phyloP scores from a whole-genome alignment of 139 green algal genomes.

The Closterium sp. region DNA sequence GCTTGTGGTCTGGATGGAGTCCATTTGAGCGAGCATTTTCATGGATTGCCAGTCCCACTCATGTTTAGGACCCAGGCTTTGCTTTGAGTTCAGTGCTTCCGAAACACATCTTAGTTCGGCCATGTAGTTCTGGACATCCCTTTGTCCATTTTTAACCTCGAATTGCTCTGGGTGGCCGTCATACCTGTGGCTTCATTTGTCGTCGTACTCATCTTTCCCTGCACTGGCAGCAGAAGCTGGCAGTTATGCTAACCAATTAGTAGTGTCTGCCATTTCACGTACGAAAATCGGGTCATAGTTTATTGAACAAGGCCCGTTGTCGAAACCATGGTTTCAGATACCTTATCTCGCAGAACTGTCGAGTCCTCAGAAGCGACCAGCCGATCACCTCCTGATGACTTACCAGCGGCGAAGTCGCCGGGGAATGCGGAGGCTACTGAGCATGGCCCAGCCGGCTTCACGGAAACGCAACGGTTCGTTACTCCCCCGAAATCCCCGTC shows the following conservation, averaged over 20 bases:
- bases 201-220: background rate
- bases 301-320: background rate
- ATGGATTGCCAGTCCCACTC: too few species aligned
- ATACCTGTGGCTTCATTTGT: too few species aligned
- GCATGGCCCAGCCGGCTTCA: background rate
- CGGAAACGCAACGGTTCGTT: background rate
- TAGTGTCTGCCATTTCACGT: background rate
- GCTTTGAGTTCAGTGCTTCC: too few species aligned
- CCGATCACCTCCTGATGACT: background rate
- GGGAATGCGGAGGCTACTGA: background rate
- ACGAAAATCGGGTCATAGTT: background rate
- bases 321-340: background rate
- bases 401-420: background rate
- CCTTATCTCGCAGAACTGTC: background rate
- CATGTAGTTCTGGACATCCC: too few species aligned
- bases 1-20: too few species aligned
- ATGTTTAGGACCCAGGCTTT: too few species aligned
- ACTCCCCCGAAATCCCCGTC: background rate
- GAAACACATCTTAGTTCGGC: too few species aligned
- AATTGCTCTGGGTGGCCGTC: too few species aligned
- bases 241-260: background rate
- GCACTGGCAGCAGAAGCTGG: background rate
- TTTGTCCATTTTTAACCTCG: too few species aligned
- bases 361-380: background rate
- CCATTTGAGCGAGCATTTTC: too few species aligned